Conservation (phyloP, 2,329 filamentous ascomycete species). For the Chaetomium strumarium region DNA sequence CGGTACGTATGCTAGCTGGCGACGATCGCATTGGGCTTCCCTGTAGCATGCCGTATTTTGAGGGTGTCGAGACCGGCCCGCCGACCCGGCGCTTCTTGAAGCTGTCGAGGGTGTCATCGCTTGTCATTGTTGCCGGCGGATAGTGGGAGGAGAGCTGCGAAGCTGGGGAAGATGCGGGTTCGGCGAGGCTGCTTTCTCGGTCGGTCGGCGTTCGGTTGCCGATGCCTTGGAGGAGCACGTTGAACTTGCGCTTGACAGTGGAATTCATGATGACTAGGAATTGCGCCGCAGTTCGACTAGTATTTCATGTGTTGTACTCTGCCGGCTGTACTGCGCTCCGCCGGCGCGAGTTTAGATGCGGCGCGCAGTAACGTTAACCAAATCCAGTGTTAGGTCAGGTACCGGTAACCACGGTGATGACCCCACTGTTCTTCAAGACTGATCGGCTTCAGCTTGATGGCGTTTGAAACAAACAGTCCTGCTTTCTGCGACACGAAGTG, state of each 20-base stretch:
- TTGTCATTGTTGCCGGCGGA: slow-evolving; percentile 22
- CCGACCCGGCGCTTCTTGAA: slow-evolving; percentile 50
- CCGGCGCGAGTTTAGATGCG: neutral
- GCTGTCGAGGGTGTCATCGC: slow-evolving; percentile 35
- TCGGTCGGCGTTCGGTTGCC: slow-evolving; percentile 44
- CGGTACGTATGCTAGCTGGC: slow-evolving; percentile 20
- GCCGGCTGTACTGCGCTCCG: neutral
- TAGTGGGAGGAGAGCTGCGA: slow-evolving; percentile 23
- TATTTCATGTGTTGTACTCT: too few relatives aligned
- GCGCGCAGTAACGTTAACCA: neutral
- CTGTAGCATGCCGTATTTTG: slow-evolving; percentile 24
- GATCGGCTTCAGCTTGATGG: too few relatives aligned
- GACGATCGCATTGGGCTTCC: slow-evolving; percentile 11
- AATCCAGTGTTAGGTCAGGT: too few relatives aligned
- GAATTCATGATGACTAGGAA: slow-evolving; percentile 58
- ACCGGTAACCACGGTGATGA: too few relatives aligned
- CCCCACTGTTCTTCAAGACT: too few relatives aligned
- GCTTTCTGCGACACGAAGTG: too few relatives aligned
- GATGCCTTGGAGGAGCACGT: slow-evolving; percentile 64
- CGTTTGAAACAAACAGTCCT: too few relatives aligned
- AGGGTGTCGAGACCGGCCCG: slow-evolving; percentile 36
- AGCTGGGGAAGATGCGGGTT: slow-evolving; percentile 20
- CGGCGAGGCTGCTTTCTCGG: slow-evolving; percentile 25
- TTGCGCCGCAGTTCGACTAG: neutral
- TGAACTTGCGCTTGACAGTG: slow-evolving; percentile 74